Percentiles rank a stretch among this genome's conserved stretches.
Conservation (phyloP, 1,284 basidiomycete species). For the Meira nashicola region DNA sequence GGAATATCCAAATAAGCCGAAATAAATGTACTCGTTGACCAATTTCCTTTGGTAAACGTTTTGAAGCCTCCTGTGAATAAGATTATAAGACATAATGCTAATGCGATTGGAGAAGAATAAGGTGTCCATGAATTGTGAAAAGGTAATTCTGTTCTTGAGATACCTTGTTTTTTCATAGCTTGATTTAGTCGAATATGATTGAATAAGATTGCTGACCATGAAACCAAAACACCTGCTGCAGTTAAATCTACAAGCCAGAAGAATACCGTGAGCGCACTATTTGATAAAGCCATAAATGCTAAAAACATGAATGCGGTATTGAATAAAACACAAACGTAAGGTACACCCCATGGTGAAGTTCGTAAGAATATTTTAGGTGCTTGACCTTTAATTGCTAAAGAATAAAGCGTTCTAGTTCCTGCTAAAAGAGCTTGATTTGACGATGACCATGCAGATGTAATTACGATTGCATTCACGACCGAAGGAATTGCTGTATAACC, state of each 20-base stretch:
- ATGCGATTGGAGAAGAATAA: conserved; percentile 6
- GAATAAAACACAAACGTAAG: conserved; percentile 12
- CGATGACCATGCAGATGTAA: conserved; percentile 60
- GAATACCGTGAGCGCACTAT: conserved; percentile 13
- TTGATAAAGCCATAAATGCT: conserved; percentile 10
- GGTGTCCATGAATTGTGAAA: conserved; percentile 9
- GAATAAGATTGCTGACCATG: conserved; percentile 9
- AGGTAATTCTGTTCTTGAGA: background rate
- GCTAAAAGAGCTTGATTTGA: conserved; percentile 60
- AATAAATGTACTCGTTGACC: conserved; percentile 64
- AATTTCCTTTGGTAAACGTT: conserved; percentile 41
- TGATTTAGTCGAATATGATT: conserved; percentile 10
- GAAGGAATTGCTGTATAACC: background rate
- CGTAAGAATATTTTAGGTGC: conserved; percentile 54
- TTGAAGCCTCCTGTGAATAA: conserved; percentile 54
- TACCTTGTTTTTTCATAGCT: conserved; percentile 10
- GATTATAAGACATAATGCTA: conserved; percentile 10
- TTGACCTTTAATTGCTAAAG: conserved; percentile 56
- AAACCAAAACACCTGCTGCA: conserved; percentile 5
- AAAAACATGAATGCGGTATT: conserved; percentile 12
- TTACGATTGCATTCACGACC: conserved; percentile 55
- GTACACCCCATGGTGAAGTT: conserved; percentile 3
- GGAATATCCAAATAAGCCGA: conserved; percentile 72
- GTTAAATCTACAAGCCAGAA: conserved; percentile 12
- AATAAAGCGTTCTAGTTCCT: conserved; percentile 59